phyloP scores from a whole-genome alignment of 352 stramenopile genomes.

The Nothophytophthora sp. region DNA sequence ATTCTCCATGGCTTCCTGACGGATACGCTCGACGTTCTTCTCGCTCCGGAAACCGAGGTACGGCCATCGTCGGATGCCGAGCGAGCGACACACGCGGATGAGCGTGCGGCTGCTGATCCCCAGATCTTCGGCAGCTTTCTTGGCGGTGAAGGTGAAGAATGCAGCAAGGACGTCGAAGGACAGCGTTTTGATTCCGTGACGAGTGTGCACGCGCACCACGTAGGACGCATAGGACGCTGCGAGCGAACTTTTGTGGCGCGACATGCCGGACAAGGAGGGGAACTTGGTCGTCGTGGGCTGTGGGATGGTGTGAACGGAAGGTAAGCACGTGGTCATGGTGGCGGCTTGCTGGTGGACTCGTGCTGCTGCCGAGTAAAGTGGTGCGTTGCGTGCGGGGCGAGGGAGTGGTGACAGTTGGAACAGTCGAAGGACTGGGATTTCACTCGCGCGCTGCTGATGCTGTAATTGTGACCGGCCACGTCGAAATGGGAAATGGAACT shows the following conservation, averaged over 20 bases:
- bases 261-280: constrained; percentile 9
- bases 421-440: constrained; percentile 15
- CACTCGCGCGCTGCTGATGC: constrained; percentile 11
- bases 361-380: constrained; percentile 7
- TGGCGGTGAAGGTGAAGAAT: constrained; percentile 75
- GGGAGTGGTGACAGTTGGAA: constrained; percentile 6
- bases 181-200: constrained; percentile 75
- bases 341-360: constrained; percentile 11
- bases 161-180: constrained; percentile 69
- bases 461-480: constrained; percentile 27
- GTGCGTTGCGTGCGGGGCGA: neutral
- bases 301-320: constrained; percentile 21
- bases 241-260: constrained; percentile 25
- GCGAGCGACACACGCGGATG: constrained; percentile 74
- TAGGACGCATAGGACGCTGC: constrained; percentile 56
- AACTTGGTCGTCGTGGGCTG: constrained; percentile 9
- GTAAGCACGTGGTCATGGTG: constrained; percentile 22
- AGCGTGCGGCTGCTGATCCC: constrained; percentile 79
- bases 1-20: constrained; percentile 76
- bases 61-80: constrained; percentile 76
- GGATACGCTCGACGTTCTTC: constrained; percentile 80
- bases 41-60: constrained; percentile 82
- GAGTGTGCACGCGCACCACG: constrained; percentile 62
- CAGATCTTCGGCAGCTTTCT: constrained; percentile 74
- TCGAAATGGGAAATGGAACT: constrained; percentile 28